These are phyloP conservation scores for Cladosporium phlei DNA, from an alignment of 2,329 filamentous ascomycete genomes.

Conservation along the genomic window DNA sequence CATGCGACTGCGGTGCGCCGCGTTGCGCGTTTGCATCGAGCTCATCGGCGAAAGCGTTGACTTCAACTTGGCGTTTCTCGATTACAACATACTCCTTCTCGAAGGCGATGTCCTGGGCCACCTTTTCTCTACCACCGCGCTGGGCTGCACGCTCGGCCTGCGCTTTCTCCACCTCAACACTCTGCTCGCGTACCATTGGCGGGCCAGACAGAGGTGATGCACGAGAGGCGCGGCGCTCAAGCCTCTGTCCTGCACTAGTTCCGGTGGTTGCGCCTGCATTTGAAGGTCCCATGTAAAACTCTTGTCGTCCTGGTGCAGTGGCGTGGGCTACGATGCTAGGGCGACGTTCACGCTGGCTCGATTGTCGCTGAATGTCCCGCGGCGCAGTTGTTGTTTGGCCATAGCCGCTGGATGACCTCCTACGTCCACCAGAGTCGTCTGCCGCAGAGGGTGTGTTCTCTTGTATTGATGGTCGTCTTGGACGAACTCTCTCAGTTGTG, in stretches of 20 bases:
- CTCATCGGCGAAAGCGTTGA: slow-evolving; percentile 95
- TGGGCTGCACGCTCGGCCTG: slow-evolving; percentile 25
- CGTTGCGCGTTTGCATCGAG: slow-evolving; percentile 71
- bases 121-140: slow-evolving; percentile 54
- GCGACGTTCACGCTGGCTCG: slow-evolving; percentile 36
- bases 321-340: slow-evolving; percentile 40
- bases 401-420: slow-evolving; percentile 20
- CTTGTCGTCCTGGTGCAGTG: slow-evolving; percentile 42
- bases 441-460: slow-evolving; percentile 18
- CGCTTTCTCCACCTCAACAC: slow-evolving; percentile 18
- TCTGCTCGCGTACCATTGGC: slow-evolving; percentile 46
- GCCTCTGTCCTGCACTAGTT: slow-evolving; percentile 24
- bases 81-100: slow-evolving; percentile 94
- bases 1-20: slow-evolving; percentile 46
- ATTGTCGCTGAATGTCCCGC: slow-evolving; percentile 31
- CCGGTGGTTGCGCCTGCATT: slow-evolving; percentile 1
- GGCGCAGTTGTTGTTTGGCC: slow-evolving; percentile 8
- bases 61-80: slow-evolving; percentile 90
- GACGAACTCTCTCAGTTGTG: slow-evolving; percentile 8
- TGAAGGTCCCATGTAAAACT: slow-evolving; percentile 31
- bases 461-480: slow-evolving; percentile 25
- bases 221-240: slow-evolving; percentile 60
- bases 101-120: slow-evolving; percentile 81
- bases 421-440: slow-evolving; percentile 20
- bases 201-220: slow-evolving; percentile 34